Percentiles rank a stretch among this genome's conserved stretches.
These are phyloP conservation scores for Aspergillus nidulans DNA, from an alignment of 495 filamentous ascomycete species.

Conservation along the genomic window DNA sequence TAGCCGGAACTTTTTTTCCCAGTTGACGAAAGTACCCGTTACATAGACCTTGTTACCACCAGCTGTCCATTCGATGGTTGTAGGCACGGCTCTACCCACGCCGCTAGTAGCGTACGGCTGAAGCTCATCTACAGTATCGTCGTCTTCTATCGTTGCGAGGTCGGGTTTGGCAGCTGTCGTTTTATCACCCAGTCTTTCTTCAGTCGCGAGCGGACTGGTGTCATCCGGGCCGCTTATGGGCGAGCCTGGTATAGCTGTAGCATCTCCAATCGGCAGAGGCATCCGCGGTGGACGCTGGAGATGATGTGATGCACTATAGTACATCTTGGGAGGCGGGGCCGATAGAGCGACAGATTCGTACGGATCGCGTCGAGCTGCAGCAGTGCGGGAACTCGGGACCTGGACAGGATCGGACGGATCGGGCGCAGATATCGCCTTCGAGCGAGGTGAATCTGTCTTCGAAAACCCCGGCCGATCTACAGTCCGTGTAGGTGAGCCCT, in stretches of 20 bases:
- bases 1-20: constrained; percentile 86
- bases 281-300: constrained; percentile 77
- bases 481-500: constrained; percentile 22
- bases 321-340: constrained; percentile 43
- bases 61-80: constrained; percentile 74
- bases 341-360: constrained; percentile 34
- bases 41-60: constrained; percentile 86
- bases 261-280: constrained; percentile 87
- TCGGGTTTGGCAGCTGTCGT: constrained; percentile 51
- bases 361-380: constrained; percentile 28
- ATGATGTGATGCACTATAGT: constrained; percentile 49
- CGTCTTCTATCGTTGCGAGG: constrained; percentile 69
- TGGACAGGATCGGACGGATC: constrained; percentile 47
- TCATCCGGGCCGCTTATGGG: constrained; percentile 66
- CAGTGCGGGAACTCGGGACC: constrained; percentile 41
- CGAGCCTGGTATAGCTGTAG: constrained; percentile 77
- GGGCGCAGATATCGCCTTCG: constrained; percentile 21
- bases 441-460: constrained; percentile 21
- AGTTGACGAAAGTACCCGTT: constrained; percentile 92
- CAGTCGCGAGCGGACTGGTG: constrained; percentile 45
- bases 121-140: constrained; percentile 73
- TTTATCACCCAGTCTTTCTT: constrained; percentile 44
- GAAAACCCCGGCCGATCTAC: constrained; percentile 20
- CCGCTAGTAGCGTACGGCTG: constrained; percentile 52
- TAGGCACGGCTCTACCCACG: constrained; percentile 59